Base-by-base conservation (phyloP, 2,329 filamentous ascomycete species). In the Cladobotryum protrusum region DNA sequence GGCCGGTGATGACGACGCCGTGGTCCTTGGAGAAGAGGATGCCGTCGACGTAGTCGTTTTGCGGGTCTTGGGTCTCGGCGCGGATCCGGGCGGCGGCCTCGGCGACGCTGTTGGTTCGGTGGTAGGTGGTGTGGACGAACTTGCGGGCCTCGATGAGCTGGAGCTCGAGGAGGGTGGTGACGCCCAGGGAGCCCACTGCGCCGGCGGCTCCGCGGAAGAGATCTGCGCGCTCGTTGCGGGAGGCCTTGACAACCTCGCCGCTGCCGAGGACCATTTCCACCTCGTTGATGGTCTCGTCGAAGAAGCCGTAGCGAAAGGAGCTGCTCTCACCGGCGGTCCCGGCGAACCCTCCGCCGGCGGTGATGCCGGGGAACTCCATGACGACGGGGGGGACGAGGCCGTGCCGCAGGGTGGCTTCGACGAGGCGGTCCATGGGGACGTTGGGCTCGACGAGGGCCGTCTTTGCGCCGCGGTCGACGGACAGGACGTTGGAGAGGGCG, bases 311-410 rank as follows among this genome's bases (percentile, higher is more conserved):
- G 52, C 76, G 75, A 68, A 88, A 89, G 15, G 77, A 82, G 56
- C 76, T 81, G 67, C 81, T 85, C 71, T 89, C 86, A 20, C 85
- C 85, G 0, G 83, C 81, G 0, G 83, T 87, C 9, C 85, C 85
- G 1, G 84, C 81, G 63, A 80, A 88, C 4, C 83, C 85, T 36
- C 86, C 85, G 19, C 85, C 85, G 2, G 81, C 82, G 0, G 85
- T 89, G 65, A 89, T 89, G 33, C 85, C 85, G 0, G 84, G 85
- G 57, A 88, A 89, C 64, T 88, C 85, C 81, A 86, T 87, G 19
- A 88, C 83, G 3, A 89, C 81, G 2, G 83, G 83, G 0, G 85
- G 85, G 3, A 88, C 74, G 3, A 88, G 74, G 20, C 81, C 81
- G 60, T 85, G 72, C n/a, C 71, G 70, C 37, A 89, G 70, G 1